phyloP scores from a whole-genome alignment of 2,329 filamentous ascomycete genomes.

The Plenodomus tracheiphilus region DNA sequence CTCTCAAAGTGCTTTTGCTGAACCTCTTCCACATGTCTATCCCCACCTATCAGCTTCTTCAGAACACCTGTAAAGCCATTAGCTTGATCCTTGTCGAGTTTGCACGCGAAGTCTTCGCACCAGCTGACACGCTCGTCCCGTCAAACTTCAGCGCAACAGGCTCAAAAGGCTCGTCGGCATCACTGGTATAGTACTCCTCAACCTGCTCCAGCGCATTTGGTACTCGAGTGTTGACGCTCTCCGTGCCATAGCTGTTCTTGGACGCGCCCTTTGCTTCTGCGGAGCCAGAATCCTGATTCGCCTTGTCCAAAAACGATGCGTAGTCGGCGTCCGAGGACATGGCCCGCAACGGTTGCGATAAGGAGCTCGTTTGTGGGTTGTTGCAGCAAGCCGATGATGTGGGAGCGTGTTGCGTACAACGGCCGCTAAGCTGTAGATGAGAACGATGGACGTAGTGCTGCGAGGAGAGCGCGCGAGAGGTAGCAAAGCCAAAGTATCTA shows the following conservation, averaged over 20 bases:
- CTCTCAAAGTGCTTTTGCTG: constrained; percentile 73
- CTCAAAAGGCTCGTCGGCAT: constrained; percentile 85
- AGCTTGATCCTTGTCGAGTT: constrained; percentile 3
- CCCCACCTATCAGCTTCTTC: constrained; percentile 64
- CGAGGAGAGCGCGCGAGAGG: background rate
- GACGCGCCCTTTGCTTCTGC: constrained; percentile 26
- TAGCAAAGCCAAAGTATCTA: background rate
- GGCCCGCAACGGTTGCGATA: constrained; percentile 12
- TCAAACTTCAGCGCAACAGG: constrained; percentile 70
- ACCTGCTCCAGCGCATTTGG: constrained; percentile 52
- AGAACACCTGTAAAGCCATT: constrained; percentile 63
- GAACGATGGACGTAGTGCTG: background rate
- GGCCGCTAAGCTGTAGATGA: background rate
- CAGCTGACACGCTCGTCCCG: constrained; percentile 61
- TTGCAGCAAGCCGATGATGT: background rate
- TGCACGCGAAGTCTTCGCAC: constrained; percentile 30
- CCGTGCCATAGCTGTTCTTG: constrained; percentile 36
- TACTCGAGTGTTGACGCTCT: constrained; percentile 56
- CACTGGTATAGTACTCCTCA: constrained; percentile 72
- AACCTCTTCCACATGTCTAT: constrained; percentile 65
- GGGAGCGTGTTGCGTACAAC: background rate
- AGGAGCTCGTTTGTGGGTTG: background rate
- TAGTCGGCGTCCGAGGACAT: constrained; percentile 84
- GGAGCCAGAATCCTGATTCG: constrained; percentile 66
- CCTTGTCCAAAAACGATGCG: constrained; percentile 82